phyloP scores from a whole-genome alignment of 129 eudicot species.

The Helianthus tuberosus region DNA sequence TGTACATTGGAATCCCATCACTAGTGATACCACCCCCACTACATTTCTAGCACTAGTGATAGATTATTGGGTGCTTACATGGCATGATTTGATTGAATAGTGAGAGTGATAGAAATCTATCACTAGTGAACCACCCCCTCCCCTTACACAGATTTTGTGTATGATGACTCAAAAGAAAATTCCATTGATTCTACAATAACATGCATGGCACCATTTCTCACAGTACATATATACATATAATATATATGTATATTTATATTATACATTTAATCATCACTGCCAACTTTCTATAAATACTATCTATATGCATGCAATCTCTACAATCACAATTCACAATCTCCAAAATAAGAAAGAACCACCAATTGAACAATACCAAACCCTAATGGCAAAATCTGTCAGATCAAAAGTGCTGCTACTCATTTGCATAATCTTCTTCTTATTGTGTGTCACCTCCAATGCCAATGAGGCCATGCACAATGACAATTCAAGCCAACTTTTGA shows the following conservation, averaged over 20 bases:
- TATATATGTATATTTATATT: background rate
- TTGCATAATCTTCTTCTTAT: conserved; percentile 13
- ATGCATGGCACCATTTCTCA: conserved; percentile 13
- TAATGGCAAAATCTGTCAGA: conserved; percentile 24
- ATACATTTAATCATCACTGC: background rate
- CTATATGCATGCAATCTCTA: conserved; percentile 32
- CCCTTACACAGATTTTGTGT: conserved; percentile 1
- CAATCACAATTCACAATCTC: background rate
- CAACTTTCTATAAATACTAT: conserved; percentile 29
- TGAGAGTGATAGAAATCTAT: too few relatives aligned
- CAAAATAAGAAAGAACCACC: conserved; percentile 2
- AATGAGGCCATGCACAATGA: conserved; percentile 13
- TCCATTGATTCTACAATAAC: conserved; percentile 21
- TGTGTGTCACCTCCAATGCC: conserved; percentile 6
- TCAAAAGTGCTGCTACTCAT: conserved; percentile 21
- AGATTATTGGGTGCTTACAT: too few relatives aligned
- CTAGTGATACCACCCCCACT: too few relatives aligned
- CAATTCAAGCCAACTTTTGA: conserved; percentile 28
- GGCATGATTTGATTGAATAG: too few relatives aligned
- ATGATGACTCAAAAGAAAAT: conserved; percentile 15
- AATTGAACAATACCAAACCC: background rate
- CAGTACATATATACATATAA: background rate
- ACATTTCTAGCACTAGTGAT: too few relatives aligned
- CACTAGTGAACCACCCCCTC: too few relatives aligned
- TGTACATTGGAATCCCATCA: too few relatives aligned